Evolutionary conservation across 2,329 filamentous ascomycete species (phyloP), one percentile per base, ranked within the genome.

Genomic region (Aspergillus amoenus): DNA sequence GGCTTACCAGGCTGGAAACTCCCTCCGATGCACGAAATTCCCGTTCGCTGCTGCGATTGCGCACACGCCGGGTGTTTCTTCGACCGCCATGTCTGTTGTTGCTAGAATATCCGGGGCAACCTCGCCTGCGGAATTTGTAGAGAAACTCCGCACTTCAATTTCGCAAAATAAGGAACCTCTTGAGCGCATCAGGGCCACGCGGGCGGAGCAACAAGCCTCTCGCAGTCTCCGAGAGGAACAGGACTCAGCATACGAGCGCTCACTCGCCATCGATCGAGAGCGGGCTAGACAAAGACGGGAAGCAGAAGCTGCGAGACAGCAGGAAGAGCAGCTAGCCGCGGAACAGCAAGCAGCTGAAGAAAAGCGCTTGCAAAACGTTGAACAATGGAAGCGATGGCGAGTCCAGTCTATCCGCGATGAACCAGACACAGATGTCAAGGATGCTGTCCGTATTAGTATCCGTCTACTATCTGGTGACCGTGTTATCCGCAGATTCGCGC

Each of bases 221-320:
- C 84, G 93, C 45, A 90, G 79, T 66, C 79, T 99, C 34, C 85
- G 93, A n/a, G 84, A 89, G 59, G 87, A 96, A 73, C 94, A 99
- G 72, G 92, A 97, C 71, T 89, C 86, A 9, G 94, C 94, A 0
- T 99, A 99, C 73, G 93, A 99, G 76, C 86, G 92, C 60, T 96
- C 91, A 0, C 79, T 99, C 30, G 93, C 93, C 9, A 86, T 87
- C 59, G 94, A 99, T 74, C 83, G 93, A 40, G 93, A 96, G 73
- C 88, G 93, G 18, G 89, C 90, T 0, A 82, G 90, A 32, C 85
- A 88, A 71, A 85, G 85, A 70, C 84, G 84, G 49, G 92, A 96
- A 71, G 91, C 89, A 2, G 91, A 91, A 60, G 83, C 81, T n/a
- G 80, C 77, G 40, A 76, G 75, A 56, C 84, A 84, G 18, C 84